These are phyloP conservation scores for Pleurotus eryngii DNA, from an alignment of 768 basidiomycete species.

Conservation along the genomic window DNA sequence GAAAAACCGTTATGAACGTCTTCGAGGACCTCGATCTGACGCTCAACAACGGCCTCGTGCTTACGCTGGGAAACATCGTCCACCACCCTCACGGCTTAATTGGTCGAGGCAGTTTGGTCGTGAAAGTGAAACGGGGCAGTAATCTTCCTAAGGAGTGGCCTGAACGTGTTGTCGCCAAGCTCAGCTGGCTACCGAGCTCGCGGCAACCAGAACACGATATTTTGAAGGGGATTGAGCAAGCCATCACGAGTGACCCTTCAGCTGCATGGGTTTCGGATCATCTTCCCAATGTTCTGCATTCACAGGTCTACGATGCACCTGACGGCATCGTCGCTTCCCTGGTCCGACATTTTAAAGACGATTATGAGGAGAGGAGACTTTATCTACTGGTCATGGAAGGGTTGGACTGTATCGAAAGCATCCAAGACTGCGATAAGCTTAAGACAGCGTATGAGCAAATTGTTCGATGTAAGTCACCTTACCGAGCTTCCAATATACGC, in stretches of 20 bases:
- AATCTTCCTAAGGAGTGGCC: too few species aligned
- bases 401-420: neutral
- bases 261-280: neutral
- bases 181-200: neutral
- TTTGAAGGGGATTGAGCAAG: neutral
- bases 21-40: neutral
- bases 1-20: neutral
- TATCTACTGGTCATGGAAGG: neutral
- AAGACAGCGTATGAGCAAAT: neutral
- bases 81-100: neutral
- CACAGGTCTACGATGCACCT: neutral
- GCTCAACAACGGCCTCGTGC: neutral
- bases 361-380: neutral
- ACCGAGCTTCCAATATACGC: neutral
- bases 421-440: neutral
- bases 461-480: slow-evolving; percentile 1
- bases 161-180: neutral
- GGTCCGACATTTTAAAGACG: neutral
- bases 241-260: neutral
- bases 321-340: neutral
- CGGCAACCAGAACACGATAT: neutral
- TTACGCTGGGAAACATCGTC: neutral
- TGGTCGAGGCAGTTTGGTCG: neutral
- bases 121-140: neutral
- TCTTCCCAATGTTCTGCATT: neutral